phyloP scores from a whole-genome alignment of 202 grass and related monocot species.

The Zoysia matrella region DNA sequence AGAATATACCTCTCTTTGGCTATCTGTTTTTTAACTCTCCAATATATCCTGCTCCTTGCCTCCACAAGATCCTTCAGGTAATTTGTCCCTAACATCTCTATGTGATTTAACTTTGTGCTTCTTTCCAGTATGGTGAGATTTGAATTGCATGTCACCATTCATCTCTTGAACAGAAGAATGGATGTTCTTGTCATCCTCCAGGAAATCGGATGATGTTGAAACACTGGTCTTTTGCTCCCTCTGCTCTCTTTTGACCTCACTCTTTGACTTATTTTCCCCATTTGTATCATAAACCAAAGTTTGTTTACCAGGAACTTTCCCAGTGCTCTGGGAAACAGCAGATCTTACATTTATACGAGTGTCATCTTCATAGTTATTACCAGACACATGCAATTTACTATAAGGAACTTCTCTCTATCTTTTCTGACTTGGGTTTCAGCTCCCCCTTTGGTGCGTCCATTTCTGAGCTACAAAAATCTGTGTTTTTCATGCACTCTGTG shows the following conservation, averaged over 20 bases:
- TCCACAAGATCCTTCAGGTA: conserved; percentile 46
- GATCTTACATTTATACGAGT: conserved; percentile 9
- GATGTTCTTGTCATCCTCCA: no score
- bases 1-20: no score
- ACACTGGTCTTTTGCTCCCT: conserved; percentile 61
- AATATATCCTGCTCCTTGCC: conserved; percentile 41
- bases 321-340: conserved; percentile 42
- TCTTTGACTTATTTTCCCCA: conserved; percentile 60
- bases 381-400: conserved; percentile 53
- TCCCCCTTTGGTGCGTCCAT: conserved; percentile 53
- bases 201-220: no score
- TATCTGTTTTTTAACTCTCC: conserved; percentile 41
- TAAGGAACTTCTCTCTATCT: conserved; percentile 48
- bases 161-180: conserved; percentile 54
- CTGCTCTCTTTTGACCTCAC: conserved; percentile 63
- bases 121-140: conserved; percentile 58
- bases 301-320: conserved; percentile 59
- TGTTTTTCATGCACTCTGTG: conserved; percentile 54
- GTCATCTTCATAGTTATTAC: conserved; percentile 59
- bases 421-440: conserved; percentile 60
- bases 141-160: conserved; percentile 58
- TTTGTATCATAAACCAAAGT: conserved; percentile 47
- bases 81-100: conserved; percentile 50
- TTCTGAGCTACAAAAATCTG: conserved; percentile 53
- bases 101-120: conserved; percentile 30